phyloP scores from a whole-genome alignment of 2,329 filamentous ascomycete species.

The Talaromyces sp. region DNA sequence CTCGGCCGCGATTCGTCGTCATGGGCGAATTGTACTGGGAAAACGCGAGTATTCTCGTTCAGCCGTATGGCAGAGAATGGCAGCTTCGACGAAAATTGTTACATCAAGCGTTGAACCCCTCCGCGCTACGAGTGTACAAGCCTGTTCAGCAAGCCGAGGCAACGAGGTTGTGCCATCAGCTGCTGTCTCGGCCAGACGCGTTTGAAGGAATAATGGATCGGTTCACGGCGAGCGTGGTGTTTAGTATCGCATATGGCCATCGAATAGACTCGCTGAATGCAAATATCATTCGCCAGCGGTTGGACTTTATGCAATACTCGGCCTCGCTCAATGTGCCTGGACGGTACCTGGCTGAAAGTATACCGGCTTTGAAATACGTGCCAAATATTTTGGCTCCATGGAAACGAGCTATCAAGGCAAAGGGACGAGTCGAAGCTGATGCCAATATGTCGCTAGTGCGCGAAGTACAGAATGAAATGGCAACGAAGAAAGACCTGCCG shows the following conservation, averaged over 20 bases:
- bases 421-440: constrained; percentile 17
- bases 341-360: constrained; percentile 41
- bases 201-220: constrained; percentile 43
- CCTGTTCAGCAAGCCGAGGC: constrained; percentile 47
- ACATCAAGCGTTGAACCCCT: constrained; percentile 45
- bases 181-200: constrained; percentile 35
- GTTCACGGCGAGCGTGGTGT: constrained; percentile 45
- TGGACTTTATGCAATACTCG: constrained; percentile 45
- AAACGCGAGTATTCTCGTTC: constrained; percentile 42
- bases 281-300: constrained; percentile 39
- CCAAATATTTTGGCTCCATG: constrained; percentile 42
- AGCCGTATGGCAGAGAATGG: constrained; percentile 48
- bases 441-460: constrained; percentile 37
- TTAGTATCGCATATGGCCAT: constrained; percentile 46
- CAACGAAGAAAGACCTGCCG: constrained; percentile 26
- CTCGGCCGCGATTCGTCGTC: constrained; percentile 25
- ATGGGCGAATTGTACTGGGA: constrained; percentile 29
- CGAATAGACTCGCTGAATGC: constrained; percentile 45
- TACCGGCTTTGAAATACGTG: constrained; percentile 39
- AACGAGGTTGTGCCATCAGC: constrained; percentile 35
- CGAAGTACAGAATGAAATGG: constrained; percentile 30
- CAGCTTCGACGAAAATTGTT: constrained; percentile 38
- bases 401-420: constrained; percentile 27
- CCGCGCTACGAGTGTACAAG: constrained; percentile 43
- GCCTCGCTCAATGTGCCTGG: constrained; percentile 45